These are phyloP conservation scores for Trametes elegans DNA, from an alignment of 768 basidiomycete genomes.

Conservation along the genomic window DNA sequence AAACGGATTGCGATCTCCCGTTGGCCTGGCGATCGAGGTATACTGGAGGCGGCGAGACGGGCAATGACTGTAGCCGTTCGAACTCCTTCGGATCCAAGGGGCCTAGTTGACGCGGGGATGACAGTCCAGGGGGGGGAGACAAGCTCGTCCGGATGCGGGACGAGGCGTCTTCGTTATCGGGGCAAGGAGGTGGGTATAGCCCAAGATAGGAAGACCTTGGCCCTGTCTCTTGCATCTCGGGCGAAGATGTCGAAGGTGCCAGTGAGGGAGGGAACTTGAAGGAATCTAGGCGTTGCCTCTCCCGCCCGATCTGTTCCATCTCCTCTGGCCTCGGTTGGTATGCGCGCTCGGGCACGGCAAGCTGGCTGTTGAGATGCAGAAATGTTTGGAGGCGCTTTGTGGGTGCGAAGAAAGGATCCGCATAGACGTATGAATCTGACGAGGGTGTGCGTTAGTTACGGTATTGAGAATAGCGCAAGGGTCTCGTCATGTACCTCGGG, in stretches of 20 bases:
- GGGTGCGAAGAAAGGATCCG: background rate
- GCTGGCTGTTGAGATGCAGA: background rate
- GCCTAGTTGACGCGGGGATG: no score
- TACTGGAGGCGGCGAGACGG: no score
- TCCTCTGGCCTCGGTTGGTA: background rate
- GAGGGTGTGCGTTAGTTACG: no score
- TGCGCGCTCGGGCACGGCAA: background rate
- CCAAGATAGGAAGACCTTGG: background rate
- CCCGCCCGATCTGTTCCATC: background rate
- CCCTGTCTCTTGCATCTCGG: background rate
- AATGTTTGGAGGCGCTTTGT: background rate
- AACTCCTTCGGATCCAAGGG: no score
- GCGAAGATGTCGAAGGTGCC: background rate
- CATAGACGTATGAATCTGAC: background rate
- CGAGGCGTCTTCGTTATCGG: background rate
- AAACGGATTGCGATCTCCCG: no score
- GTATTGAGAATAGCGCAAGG: background rate
- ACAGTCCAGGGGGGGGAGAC: no score
- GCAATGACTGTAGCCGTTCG: no score
- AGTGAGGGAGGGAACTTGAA: background rate
- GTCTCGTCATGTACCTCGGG: no score
- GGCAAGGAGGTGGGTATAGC: background rate
- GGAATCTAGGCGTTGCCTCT: background rate
- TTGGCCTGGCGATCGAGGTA: no score
- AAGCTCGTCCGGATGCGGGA: no score